Conservation (phyloP, 805 yeast genomes). For the Pichia eremophila region DNA sequence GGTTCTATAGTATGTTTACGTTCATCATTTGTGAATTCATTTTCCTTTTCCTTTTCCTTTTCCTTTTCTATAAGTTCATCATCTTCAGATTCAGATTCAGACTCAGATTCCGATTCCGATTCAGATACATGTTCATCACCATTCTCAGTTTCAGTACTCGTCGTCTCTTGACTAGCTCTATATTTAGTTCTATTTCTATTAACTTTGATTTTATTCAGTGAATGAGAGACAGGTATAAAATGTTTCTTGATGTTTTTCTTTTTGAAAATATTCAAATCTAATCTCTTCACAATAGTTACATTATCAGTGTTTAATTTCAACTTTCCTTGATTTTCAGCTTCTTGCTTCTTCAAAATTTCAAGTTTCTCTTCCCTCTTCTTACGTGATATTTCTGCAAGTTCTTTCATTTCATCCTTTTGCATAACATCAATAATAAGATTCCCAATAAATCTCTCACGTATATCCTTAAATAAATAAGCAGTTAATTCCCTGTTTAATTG, state of each 20-base stretch:
- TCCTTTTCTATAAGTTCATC: conserved; percentile 17
- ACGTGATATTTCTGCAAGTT: conserved; percentile 18
- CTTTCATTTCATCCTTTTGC: conserved; percentile 38
- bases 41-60: conserved; percentile 13
- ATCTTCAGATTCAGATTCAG: not conserved
- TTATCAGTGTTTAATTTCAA: not conserved
- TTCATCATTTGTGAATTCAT: conserved; percentile 8
- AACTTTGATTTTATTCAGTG: conserved; percentile 30
- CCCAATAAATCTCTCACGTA: conserved; percentile 63
- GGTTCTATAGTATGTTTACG: not conserved
- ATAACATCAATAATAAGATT: conserved; percentile 56
- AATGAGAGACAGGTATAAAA: conserved; percentile 41
- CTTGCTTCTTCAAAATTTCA: conserved; percentile 8
- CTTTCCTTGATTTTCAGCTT: conserved; percentile 1
- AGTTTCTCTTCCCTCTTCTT: conserved; percentile 14
- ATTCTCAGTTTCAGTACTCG: not conserved
- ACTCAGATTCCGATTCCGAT: not conserved
- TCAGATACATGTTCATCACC: not conserved
- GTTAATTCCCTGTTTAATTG: conserved; percentile 56
- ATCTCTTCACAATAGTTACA: conserved; percentile 5
- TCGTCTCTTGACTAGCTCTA: not conserved
- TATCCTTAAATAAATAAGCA: conserved; percentile 55
- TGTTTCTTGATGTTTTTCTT: conserved; percentile 3
- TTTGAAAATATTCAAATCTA: conserved; percentile 9
- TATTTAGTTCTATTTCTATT: not conserved